Base-by-base conservation (phyloP, 345 rosid genomes). In the Brassica incana region DNA sequence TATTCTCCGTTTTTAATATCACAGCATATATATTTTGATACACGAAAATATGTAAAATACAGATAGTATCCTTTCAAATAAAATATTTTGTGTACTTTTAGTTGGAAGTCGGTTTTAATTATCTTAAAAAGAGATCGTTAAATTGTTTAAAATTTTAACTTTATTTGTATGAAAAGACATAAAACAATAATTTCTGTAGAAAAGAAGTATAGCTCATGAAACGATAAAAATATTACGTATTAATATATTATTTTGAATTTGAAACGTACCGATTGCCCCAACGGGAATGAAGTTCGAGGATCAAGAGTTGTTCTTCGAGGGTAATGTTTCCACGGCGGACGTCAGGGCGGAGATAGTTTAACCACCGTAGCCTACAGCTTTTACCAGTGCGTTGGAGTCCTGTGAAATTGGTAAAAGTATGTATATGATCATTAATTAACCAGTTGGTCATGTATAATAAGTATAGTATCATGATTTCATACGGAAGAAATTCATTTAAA, bases 331-430 rank as follows among this genome's bases (percentile, higher is more conserved):
- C 99, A 6, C 97, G 95, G 56, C 97, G 94, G 72, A 92, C 95
- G 59, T 92, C 97, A 0, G 99, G 99, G n/a, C 93, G 90, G 71
- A 95, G 88, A 83, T 95, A 95, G 70, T 95, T 95, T 38, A 95
- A 81, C 99, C 99, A 95, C 79, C 99, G 80, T 15, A 95, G 73
- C 74, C 99, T 86, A 81, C 99, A 95, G 69, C 99, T 95, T 86
- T 95, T 95, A 6, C 99, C 99, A 4, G 97, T 92, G 64, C 99
- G 87, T 66, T 88, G 91, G 18, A 95, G 88, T 33, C 98, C 99
- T 95, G 87, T 80, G 72, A 67, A 65, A 71, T 71, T 29, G 48
- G 68, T 54, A 59, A 81, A 76, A 54, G 59, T 54, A 15, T 50
- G 56, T n/a, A 50, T 12, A 50, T 50, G 58, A 50, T 50, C 18